phyloP scores from a whole-genome alignment of 2,329 filamentous ascomycete genomes.

The Phialophora tarda region DNA sequence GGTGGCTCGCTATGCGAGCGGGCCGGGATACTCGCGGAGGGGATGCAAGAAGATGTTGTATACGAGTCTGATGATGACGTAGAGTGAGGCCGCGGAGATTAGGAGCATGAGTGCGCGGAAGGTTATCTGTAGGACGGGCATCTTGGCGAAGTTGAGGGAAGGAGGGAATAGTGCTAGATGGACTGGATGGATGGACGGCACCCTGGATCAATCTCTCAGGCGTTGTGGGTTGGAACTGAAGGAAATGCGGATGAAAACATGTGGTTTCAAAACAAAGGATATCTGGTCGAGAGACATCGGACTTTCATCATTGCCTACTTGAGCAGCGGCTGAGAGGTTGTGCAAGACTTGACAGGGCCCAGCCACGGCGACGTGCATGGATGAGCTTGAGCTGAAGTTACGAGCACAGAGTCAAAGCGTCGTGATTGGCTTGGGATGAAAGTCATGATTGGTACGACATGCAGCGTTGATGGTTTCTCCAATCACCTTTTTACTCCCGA shows the following conservation, averaged over 20 bases:
- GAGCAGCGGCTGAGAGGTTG: neutral
- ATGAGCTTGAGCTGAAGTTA: neutral
- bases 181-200: neutral
- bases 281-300: neutral
- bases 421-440: neutral
- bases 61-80: neutral
- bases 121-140: neutral
- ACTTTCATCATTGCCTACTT: constrained; percentile 1
- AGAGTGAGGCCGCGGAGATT: neutral
- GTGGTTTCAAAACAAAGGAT: neutral
- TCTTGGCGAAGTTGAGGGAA: neutral
- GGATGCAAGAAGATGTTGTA: constrained; percentile 41
- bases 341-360: neutral
- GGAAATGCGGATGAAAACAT: neutral
- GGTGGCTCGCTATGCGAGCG: constrained; percentile 46
- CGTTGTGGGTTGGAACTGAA: no score
- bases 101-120: neutral
- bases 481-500: neutral
- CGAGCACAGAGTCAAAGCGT: neutral
- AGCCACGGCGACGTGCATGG: neutral
- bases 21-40: constrained; percentile 41
- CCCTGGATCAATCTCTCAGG: no score
- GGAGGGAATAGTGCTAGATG: neutral
- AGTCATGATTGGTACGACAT: neutral
- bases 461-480: neutral